A percentile compares a stretch with the other conserved stretches of the same genome.
These are phyloP conservation scores for Skeletonema potamos DNA, from an alignment of 108 stramenopile species.

Conservation along the genomic window DNA sequence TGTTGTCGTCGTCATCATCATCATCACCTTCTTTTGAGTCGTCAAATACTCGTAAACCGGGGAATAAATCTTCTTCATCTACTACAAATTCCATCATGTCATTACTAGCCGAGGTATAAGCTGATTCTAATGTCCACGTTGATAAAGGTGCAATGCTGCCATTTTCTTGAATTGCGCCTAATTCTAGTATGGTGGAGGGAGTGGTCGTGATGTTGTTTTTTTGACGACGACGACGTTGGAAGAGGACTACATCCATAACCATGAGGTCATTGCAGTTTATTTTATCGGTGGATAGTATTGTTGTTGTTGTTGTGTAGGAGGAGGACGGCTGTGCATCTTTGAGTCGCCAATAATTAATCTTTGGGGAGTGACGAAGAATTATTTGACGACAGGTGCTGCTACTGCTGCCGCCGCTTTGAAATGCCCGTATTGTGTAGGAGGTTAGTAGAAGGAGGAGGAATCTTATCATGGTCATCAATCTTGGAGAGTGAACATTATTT, in stretches of 20 bases:
- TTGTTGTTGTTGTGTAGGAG: background rate
- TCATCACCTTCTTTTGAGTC: too few relatives aligned
- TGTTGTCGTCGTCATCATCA: too few relatives aligned
- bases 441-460: background rate
- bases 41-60: too few relatives aligned
- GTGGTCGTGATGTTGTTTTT: slow-evolving; percentile 13
- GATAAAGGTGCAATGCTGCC: slow-evolving; percentile 62
- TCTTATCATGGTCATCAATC: too few relatives aligned
- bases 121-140: slow-evolving; percentile 66
- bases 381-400: too few relatives aligned
- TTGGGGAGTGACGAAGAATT: too few relatives aligned
- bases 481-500: too few relatives aligned
- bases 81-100: slow-evolving; percentile 73
- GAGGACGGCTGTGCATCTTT: background rate
- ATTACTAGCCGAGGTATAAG: slow-evolving; percentile 37
- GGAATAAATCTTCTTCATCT: slow-evolving; percentile 70
- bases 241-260: slow-evolving; percentile 42
- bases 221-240: slow-evolving; percentile 15
- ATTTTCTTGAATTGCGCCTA: slow-evolving; percentile 77
- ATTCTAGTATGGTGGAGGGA: slow-evolving; percentile 24
- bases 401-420: background rate
- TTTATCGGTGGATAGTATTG: background rate
- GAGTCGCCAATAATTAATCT: background rate
- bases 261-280: slow-evolving; percentile 20
- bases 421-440: background rate